Conservation (phyloP, 2,329 filamentous ascomycete genomes). For the Aspergillus viridinutans region DNA sequence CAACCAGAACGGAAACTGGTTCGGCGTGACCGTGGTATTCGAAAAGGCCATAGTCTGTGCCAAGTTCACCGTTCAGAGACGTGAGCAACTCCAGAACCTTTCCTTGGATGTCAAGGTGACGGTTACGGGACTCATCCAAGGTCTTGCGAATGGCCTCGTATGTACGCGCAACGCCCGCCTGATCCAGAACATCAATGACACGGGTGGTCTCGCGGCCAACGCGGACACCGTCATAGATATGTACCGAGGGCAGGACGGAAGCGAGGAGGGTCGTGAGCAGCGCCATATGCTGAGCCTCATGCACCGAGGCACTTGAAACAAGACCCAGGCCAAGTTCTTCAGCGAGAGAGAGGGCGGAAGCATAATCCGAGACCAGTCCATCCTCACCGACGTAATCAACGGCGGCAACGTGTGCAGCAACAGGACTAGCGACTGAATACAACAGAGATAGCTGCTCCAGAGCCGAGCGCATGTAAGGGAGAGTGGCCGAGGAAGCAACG, state of each 20-base stretch:
- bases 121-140: slow-evolving; percentile 61
- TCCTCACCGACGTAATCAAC: slow-evolving; percentile 71
- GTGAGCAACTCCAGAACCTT: slow-evolving; percentile 67
- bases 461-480: slow-evolving; percentile 74
- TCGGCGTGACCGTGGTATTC: slow-evolving; percentile 85
- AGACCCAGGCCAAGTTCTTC: slow-evolving; percentile 89
- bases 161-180: slow-evolving; percentile 62
- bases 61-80: slow-evolving; percentile 83
- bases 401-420: slow-evolving; percentile 88
- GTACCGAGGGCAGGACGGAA: slow-evolving; percentile 73
- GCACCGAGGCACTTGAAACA: slow-evolving; percentile 77
- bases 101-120: slow-evolving; percentile 65
- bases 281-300: slow-evolving; percentile 93
- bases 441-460: slow-evolving; percentile 89
- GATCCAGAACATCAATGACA: slow-evolving; percentile 75
- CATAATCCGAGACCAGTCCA: slow-evolving; percentile 83
- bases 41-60: slow-evolving; percentile 87
- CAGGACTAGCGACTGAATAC: slow-evolving; percentile 86
- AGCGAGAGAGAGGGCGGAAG: slow-evolving; percentile 69
- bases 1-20: slow-evolving; percentile 79
- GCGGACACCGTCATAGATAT: slow-evolving; percentile 82
- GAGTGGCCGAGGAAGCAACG: slow-evolving; percentile 76
- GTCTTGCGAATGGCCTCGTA: slow-evolving; percentile 65
- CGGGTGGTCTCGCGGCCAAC: slow-evolving; percentile 78
- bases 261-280: slow-evolving; percentile 81